Evolutionary conservation across 1,139 yeast genomes (phyloP).

Genomic region (Kodamaea arcana): DNA sequence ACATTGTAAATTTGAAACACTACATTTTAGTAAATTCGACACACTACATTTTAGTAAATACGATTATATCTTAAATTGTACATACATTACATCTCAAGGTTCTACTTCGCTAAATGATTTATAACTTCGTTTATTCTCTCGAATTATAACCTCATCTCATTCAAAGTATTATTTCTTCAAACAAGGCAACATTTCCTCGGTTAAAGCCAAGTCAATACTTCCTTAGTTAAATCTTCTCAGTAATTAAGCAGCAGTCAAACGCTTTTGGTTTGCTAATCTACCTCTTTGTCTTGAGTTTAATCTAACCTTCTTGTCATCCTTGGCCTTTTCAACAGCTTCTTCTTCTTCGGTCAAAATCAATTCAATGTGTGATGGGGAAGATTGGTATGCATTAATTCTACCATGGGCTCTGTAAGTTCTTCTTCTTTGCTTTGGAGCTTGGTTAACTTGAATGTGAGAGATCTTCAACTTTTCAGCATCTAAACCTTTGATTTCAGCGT

Average conservation of each 20-base stretch:
- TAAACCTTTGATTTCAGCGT: constrained; percentile 99
- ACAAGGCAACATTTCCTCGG: too few relatives aligned
- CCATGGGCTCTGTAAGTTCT: constrained; percentile 99
- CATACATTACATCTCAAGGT: too few relatives aligned
- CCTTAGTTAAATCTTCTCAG: too few relatives aligned
- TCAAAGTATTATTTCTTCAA: too few relatives aligned
- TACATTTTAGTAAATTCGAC: too few relatives aligned
- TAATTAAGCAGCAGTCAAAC: constrained; percentile 28
- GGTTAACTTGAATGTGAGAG: constrained; percentile 99
- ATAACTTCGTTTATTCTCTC: too few relatives aligned
- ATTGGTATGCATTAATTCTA: constrained; percentile 98
- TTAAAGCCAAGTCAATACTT: too few relatives aligned
- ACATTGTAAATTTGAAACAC: too few relatives aligned
- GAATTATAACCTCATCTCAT: too few relatives aligned
- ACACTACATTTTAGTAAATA: too few relatives aligned
- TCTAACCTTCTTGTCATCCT: constrained; percentile 77
- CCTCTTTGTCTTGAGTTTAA: constrained; percentile 90
- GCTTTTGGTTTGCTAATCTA: constrained; percentile 83
- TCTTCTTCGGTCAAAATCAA: constrained; percentile 92
- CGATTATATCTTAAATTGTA: too few relatives aligned
- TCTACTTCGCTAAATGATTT: too few relatives aligned
- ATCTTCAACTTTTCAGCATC: constrained; percentile 90
- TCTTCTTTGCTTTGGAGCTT: constrained; percentile 99
- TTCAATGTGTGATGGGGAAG: constrained; percentile 98
- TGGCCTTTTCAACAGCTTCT: constrained; percentile 91